phyloP scores from a whole-genome alignment of 2,329 filamentous ascomycete species.

The Leptographium galeiforme region DNA sequence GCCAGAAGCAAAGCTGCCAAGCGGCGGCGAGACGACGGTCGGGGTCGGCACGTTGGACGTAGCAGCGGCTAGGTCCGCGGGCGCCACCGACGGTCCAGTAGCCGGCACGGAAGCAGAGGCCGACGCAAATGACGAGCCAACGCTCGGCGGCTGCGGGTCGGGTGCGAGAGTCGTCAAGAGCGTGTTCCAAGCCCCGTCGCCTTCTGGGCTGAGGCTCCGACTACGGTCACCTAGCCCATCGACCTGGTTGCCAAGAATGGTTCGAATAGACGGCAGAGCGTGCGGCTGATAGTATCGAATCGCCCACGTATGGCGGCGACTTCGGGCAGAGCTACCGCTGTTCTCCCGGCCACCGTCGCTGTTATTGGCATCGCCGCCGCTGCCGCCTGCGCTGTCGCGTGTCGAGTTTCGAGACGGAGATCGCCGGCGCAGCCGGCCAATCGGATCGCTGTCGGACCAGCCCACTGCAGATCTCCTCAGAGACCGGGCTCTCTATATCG shows the following conservation, averaged over 20 bases:
- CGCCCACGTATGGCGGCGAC: not conserved
- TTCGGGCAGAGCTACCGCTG: not conserved
- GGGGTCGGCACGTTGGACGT: not conserved
- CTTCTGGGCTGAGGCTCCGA: conserved; percentile 65
- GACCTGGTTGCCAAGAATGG: conserved; percentile 16
- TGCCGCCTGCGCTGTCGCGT: not conserved
- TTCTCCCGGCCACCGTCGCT: not conserved
- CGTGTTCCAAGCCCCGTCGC: conserved; percentile 60
- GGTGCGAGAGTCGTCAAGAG: conserved; percentile 69
- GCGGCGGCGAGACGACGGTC: not conserved
- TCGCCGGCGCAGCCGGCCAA: not conserved
- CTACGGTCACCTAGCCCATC: conserved; percentile 77
- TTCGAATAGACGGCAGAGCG: conserved; percentile 2
- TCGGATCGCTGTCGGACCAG: conserved; percentile 4
- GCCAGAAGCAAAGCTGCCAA: not conserved
- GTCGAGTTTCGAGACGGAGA: not conserved
- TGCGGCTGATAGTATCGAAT: not conserved
- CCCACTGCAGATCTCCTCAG: conserved; percentile 2
- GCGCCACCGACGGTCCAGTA: not conserved
- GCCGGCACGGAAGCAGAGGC: conserved; percentile 31
- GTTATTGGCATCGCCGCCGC: not conserved
- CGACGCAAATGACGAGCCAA: conserved; percentile 71
- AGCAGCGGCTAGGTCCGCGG: not conserved
- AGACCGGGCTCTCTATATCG: not conserved
- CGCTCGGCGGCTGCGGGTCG: conserved; percentile 67